Percentiles rank a stretch among this genome's conserved stretches.
Evolutionary conservation across 257 asterid genomes (phyloP).

Genomic region (Ilex asprella): DNA sequence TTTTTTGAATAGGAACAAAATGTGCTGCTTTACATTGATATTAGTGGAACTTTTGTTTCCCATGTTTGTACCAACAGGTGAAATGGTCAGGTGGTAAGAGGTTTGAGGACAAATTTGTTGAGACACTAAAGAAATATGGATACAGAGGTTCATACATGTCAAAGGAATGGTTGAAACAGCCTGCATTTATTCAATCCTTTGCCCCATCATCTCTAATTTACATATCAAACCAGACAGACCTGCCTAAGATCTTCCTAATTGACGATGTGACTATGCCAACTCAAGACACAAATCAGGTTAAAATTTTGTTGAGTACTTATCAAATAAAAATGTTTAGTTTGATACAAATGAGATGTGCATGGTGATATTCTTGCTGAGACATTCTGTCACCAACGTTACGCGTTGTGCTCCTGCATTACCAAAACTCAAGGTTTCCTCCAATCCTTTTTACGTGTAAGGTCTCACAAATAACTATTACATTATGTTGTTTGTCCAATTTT

Average conservation of each 20-base stretch:
- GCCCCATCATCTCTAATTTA: conserved; percentile 82
- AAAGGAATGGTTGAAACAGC: conserved; percentile 74
- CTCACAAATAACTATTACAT: too few relatives aligned
- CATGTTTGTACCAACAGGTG: conserved; percentile 43
- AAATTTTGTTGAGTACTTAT: too few relatives aligned
- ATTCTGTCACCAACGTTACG: too few relatives aligned
- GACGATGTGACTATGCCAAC: conserved; percentile 49
- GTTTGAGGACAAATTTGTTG: conserved; percentile 81
- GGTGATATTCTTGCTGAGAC: too few relatives aligned
- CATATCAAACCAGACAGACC: conserved; percentile 63
- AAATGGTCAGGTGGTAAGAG: conserved; percentile 81
- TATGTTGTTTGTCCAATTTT: too few relatives aligned
- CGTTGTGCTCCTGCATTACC: too few relatives aligned
- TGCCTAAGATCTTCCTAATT: conserved; percentile 76
- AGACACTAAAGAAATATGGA: conserved; percentile 67
- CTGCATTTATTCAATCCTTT: conserved; percentile 86
- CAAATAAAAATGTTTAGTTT: too few relatives aligned
- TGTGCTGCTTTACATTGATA: too few relatives aligned
- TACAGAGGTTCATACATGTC: conserved; percentile 84
- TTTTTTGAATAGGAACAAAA: too few relatives aligned
- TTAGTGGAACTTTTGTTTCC: not conserved
- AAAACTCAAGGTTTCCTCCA: too few relatives aligned
- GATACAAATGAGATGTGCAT: too few relatives aligned
- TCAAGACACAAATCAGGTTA: conserved; percentile 95
- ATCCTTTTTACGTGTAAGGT: too few relatives aligned